Evolutionary conservation across 805 yeast species (phyloP), one percentile per base, ranked within the genome.

Genomic region (Yamadazyma tumulicola): DNA sequence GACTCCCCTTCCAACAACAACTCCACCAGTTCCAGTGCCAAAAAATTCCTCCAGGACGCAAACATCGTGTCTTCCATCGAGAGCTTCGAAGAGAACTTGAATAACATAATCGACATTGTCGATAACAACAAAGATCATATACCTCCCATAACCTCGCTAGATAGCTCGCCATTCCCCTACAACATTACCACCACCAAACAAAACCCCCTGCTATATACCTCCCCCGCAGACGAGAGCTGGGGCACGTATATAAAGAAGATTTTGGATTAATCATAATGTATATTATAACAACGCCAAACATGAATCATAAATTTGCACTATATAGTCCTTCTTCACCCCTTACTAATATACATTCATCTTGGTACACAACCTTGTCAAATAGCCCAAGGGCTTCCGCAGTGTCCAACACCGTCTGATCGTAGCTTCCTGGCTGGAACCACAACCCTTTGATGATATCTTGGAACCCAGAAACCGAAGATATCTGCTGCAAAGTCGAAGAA

Each of bases 341-440:
- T 2, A 82, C 85, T 39, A 85, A 59, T 27, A 85, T 77, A 58
- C 95, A 85, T 42, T 79, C 79, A 13, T 77, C 85, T 47, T 74
- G 69, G 22, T 59, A 59, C 13, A 73, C 56, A 4, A 62, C 57
- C 13, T 45, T 49, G 13, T 54, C 64, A 4, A 43, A 47, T 17
- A 52, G 52, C n/a, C 59, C 73, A 39, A 56, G 53, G 20, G 41
- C 49, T 29, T 46, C 51, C n/a, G 72, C 69, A 21, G 56, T 56
- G 1, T 69, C 60, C 12, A 81, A 61, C 3, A 74, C 75, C 9
- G 62, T 67, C 2, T 52, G 49, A 47, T 81, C 79, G 45, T 74
- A 84, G 15, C 87, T 74, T 0, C 94, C 95, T 0, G 95, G 95
- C 51, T 85, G 95, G 45, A 83, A 79, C 95, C 95, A 86, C 11